Conservation (phyloP, 345 rosid species). For the Eucalyptus victrix region DNA sequence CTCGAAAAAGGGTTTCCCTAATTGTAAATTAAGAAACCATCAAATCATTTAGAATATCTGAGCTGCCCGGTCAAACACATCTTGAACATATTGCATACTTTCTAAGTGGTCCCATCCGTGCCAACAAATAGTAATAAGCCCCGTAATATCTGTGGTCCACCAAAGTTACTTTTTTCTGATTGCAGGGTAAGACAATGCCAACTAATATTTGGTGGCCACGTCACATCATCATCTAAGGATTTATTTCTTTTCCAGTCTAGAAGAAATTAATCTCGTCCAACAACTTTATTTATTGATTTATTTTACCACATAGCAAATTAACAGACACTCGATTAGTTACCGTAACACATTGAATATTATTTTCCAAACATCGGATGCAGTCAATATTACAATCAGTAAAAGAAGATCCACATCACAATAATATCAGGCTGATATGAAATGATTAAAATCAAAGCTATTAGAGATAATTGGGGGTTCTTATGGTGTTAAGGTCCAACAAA, state of each 20-base stretch:
- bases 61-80: not conserved
- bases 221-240: not conserved
- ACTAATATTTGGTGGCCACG: not conserved
- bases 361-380: not conserved
- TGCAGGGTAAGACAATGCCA: not conserved
- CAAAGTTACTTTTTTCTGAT: not conserved
- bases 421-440: not conserved
- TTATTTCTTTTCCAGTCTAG: not conserved
- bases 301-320: not conserved
- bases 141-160: not conserved
- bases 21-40: not conserved
- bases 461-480: not conserved
- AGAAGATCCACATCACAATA: not conserved
- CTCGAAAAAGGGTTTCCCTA: not conserved
- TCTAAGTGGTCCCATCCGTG: not conserved
- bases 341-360: not conserved
- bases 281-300: not conserved
- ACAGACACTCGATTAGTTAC: not conserved
- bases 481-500: not conserved
- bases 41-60: not conserved
- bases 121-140: not conserved
- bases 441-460: not conserved
- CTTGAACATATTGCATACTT: not conserved
- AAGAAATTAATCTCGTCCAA: not conserved
- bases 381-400: not conserved